phyloP scores from a whole-genome alignment of 2,329 filamentous ascomycete species.

The Aspergillus melleus region DNA sequence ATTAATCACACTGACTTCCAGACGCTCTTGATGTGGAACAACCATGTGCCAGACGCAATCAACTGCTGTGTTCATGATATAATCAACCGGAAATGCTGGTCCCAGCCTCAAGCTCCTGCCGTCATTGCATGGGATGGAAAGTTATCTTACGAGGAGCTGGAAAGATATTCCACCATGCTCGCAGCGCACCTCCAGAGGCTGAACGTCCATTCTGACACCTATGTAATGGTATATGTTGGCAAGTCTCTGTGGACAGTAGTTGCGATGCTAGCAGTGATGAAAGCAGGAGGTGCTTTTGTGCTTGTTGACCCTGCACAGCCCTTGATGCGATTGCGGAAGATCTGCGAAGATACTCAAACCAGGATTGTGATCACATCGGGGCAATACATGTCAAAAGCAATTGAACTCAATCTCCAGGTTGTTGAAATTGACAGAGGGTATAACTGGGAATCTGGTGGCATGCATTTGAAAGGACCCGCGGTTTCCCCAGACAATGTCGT shows the following conservation, averaged over 20 bases:
- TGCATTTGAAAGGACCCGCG: not conserved
- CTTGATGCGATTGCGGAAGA: not conserved
- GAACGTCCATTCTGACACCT: not conserved
- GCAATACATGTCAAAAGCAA: not conserved
- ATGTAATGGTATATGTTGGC: not conserved
- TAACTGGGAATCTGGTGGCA: not conserved
- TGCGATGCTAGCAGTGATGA: conserved; percentile 4
- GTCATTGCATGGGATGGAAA: not conserved
- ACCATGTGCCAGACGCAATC: not conserved
- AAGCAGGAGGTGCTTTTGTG: conserved; percentile 9
- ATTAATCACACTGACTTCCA: not conserved
- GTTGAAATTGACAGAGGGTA: not conserved
- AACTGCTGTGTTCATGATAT: not conserved
- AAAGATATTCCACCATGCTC: not conserved
- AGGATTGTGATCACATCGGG: not conserved
- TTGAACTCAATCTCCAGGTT: not conserved
- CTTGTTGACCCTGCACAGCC: conserved; percentile 9
- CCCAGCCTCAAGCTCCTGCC: not conserved
- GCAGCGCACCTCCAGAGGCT: not conserved
- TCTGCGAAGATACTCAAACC: not conserved
- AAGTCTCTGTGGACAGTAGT: conserved; percentile 7
- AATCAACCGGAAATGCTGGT: not conserved
- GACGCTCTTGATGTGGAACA: not conserved
- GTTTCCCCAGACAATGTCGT: not conserved
- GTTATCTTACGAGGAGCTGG: not conserved